Evolutionary conservation across 108 stramenopile genomes (phyloP), one percentile per base, ranked within the genome.

Genomic region (Fistulifera pelliculosa): DNA sequence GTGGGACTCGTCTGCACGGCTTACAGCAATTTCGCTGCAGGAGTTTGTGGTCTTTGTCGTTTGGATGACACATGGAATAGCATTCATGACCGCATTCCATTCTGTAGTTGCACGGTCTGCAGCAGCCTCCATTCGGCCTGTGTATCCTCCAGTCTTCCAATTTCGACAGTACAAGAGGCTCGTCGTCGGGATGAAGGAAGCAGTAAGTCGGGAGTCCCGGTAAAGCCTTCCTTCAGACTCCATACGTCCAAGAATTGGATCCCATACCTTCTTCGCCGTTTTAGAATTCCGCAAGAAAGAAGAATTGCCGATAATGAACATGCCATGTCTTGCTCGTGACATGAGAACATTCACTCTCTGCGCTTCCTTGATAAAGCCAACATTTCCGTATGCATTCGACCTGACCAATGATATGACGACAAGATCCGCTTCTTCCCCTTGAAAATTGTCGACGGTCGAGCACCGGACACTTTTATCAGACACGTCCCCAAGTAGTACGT

Each of bases 271-370:
- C n/a, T 54, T 52, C 2, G 70, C 70, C 41, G 27, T 47, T 5
- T 45, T 17, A 23, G 25, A 3, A 21, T 25, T 27, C 8, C 31
- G 31, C 49, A 77, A 54, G 1, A 72, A 70, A 19, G 52, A 49
- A n/a, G 52, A 15, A 27, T 68, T 77, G n/a, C 76, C 76, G 40
- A 77, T 43, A 22, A 77, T 52, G 54, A 70, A 62, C 69, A 74
- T 63, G n/a, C 76, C 72, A 58, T 66, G 54, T 41, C 61, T 47
- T 25, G 90, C 90, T 15, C 94, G 64, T 3, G 94, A 93, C 13
- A 96, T 67, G n/a, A 90, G 83, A 39, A 96, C 94, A 64, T 96
- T 96, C 13, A 94, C 69, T 1, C 92, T 69, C 24, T 92, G 80
- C 11, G 68, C 56, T 41, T 96, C 94, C 26, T 74, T 69, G 1